Percentiles rank a stretch among this genome's conserved stretches.
These are phyloP conservation scores for Fraxinus velutina DNA, from an alignment of 305 asterid species.

Conservation along the genomic window DNA sequence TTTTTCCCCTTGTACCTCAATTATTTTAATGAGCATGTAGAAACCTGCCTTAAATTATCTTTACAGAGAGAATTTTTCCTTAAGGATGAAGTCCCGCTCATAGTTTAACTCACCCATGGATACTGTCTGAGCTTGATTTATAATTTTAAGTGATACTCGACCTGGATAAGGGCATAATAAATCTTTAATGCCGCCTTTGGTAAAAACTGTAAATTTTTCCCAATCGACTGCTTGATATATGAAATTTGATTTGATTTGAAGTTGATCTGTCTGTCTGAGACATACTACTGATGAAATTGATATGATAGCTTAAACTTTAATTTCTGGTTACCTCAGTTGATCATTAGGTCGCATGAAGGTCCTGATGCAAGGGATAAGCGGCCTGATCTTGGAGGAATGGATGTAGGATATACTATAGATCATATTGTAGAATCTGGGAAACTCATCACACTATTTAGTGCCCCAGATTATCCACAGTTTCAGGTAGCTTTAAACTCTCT, in stretches of 20 bases:
- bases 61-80: background rate
- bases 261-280: background rate
- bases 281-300: constrained; percentile 3
- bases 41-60: background rate
- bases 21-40: background rate
- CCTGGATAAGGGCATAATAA: background rate
- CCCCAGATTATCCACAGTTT: constrained; percentile 97
- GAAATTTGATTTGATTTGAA: background rate
- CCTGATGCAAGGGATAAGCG: constrained; percentile 97
- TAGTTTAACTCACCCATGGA: background rate
- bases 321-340: constrained; percentile 54
- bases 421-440: constrained; percentile 81
- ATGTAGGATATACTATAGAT: constrained; percentile 79
- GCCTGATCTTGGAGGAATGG: constrained; percentile 69
- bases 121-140: background rate
- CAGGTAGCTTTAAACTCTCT: constrained; percentile 53
- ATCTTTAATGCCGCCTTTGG: background rate
- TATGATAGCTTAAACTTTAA: constrained; percentile 18
- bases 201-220: background rate
- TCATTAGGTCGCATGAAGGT: constrained; percentile 82
- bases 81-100: background rate
- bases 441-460: constrained; percentile 87
- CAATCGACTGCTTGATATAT: background rate
- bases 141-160: background rate
- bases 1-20: background rate